phyloP scores from a whole-genome alignment of 75 land plant genomes.

The Picea glauca region DNA sequence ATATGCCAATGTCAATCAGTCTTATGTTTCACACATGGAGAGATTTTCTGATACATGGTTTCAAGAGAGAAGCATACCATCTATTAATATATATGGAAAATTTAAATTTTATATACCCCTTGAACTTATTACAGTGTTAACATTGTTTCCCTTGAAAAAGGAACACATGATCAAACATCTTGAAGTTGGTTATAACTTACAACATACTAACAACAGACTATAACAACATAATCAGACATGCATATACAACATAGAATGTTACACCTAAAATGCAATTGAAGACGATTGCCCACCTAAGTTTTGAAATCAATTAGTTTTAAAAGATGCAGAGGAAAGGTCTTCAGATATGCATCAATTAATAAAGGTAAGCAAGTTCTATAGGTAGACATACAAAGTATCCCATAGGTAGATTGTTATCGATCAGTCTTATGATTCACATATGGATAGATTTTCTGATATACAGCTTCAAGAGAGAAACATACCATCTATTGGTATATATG shows the following conservation, averaged over 20 bases:
- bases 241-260: background rate
- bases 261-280: slow-evolving; percentile 6
- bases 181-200: too few relatives aligned
- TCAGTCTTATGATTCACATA: too few relatives aligned
- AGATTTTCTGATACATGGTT: background rate
- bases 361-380: too few relatives aligned
- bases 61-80: background rate
- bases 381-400: too few relatives aligned
- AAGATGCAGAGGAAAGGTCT: too few relatives aligned
- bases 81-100: background rate
- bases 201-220: too few relatives aligned
- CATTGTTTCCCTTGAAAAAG: background rate
- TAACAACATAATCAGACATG: background rate
- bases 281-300: background rate
- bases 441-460: background rate
- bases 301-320: background rate
- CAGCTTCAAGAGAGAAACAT: background rate
- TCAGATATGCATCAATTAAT: too few relatives aligned
- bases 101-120: background rate
- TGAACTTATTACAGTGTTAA: background rate
- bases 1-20: background rate
- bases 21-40: background rate
- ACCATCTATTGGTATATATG: background rate
- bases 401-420: too few relatives aligned
- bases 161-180: background rate